These are phyloP conservation scores for Trametes sp. DNA, from an alignment of 1,284 basidiomycete genomes.

Conservation along the genomic window DNA sequence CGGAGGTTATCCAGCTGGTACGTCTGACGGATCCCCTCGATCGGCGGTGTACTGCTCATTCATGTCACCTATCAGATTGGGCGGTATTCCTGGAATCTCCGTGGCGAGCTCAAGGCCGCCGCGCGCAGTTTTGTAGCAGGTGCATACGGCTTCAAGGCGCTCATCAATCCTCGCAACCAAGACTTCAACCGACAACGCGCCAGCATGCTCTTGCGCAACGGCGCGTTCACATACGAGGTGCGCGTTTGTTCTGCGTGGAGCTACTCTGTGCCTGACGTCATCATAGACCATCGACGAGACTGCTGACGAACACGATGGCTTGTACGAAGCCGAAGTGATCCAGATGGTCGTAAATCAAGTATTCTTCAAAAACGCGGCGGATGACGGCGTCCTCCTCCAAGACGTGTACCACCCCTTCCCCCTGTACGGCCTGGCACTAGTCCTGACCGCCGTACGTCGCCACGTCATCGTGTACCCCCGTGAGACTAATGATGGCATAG, in stretches of 20 bases:
- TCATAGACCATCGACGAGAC: neutral
- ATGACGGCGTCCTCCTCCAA: conserved; percentile 6
- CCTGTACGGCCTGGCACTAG: neutral
- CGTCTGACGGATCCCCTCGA: neutral
- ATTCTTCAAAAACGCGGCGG: conserved; percentile 9
- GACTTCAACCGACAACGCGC: neutral
- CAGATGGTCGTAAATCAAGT: conserved; percentile 7
- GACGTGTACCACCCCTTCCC: conserved; percentile 11
- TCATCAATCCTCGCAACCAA: neutral
- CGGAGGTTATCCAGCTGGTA: neutral
- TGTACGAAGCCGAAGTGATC: conserved; percentile 8
- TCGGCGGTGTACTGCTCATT: neutral
- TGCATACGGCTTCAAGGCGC: conserved; percentile 3
- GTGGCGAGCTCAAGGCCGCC: conserved; percentile 9
- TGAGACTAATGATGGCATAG: neutral
- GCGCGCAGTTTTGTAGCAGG: neutral
- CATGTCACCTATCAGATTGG: neutral
- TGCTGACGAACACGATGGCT: neutral
- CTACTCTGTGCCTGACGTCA: neutral
- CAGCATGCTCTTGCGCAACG: neutral
- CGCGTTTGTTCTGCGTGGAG: too few relatives aligned
- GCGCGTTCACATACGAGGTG: conserved; percentile 4
- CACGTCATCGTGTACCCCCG: neutral
- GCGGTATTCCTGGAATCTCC: conserved; percentile 7
- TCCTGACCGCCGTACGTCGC: conserved; percentile 14